Base-by-base conservation (phyloP, 2,329 filamentous ascomycete genomes). In the Ceratocystis huliohia region DNA sequence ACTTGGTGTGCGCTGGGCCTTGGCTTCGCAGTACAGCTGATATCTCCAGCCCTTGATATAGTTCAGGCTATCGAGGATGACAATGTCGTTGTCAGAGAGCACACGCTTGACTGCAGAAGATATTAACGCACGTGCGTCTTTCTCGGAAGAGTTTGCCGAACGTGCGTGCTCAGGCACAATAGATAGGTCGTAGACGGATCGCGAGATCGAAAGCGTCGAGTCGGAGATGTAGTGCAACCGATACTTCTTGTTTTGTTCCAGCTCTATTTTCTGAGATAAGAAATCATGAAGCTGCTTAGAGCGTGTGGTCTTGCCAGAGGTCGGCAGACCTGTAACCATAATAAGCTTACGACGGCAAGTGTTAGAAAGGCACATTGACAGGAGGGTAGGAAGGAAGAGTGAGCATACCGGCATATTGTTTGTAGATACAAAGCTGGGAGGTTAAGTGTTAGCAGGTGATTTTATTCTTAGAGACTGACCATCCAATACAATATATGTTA, bases 41-140 rank as follows among this genome's bases (percentile, higher is more conserved):
- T 95, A 95, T 62, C 90, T 82, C 83, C 89, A 94, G 46, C 89
- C 90, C 75, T 94, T 94, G 77, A 95, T 95, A 76, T 94, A 95
- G 75, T 94, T 94, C 68, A 89, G 78, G 1, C 86, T 85, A 73
- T 95, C 89, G 17, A 91, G 83, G 61, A 95, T 84, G 64, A 94
- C 88, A 67, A 95, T 85, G 72, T 90, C 87, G 71, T 84, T 84
- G 66, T 85, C 82, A 68, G 82, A 85, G 37, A 95, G 80, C 62
- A 86, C 82, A 56, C 89, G 82, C 79, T 93, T 93, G 59, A 93
- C 87, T 68, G 89, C 88, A 68, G 83, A 89, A 74, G 88, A 90
- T 66, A 90, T 80, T 53, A 84, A 81, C 1, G 89, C 89, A 30
- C 89, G 84, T 1, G 89, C 89, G 76, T 93, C 88, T 74, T 95